These are phyloP conservation scores for Fusarium sp. DNA, from an alignment of 2,329 filamentous ascomycete genomes.

Conservation along the genomic window DNA sequence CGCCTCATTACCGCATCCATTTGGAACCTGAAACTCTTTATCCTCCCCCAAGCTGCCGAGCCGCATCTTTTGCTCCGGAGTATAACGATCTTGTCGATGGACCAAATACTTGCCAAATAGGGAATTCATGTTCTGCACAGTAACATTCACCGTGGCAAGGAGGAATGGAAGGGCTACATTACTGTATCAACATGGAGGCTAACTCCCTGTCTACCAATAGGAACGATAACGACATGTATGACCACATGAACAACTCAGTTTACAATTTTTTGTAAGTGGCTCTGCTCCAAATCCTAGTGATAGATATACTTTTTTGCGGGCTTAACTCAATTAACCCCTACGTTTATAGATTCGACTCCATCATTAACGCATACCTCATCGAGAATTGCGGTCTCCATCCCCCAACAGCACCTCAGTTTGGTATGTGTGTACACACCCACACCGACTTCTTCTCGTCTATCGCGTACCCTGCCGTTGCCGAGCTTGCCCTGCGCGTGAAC, in stretches of 20 bases:
- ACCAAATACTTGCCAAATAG: constrained; percentile 2
- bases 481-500: constrained; percentile 84
- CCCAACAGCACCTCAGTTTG: constrained; percentile 76
- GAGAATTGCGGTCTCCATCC: constrained; percentile 80
- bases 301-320: not conserved
- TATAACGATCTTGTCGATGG: not conserved
- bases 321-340: not conserved
- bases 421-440: constrained; percentile 85
- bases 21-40: not conserved
- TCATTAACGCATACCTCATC: constrained; percentile 91
- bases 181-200: constrained; percentile 13
- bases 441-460: constrained; percentile 88
- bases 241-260: constrained; percentile 91
- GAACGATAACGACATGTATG: constrained; percentile 95
- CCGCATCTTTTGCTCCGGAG: constrained; percentile 1
- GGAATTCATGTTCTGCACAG: constrained; percentile 17
- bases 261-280: constrained; percentile 78
- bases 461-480: constrained; percentile 83
- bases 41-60: not conserved
- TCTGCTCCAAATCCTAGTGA: not conserved
- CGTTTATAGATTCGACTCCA: constrained; percentile 78
- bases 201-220: constrained; percentile 56
- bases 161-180: constrained; percentile 16
- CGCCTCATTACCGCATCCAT: constrained; percentile 5
- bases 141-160: constrained; percentile 4